Base-by-base conservation (phyloP, 2,329 filamentous ascomycete species). In the Penicillium polonicum region DNA sequence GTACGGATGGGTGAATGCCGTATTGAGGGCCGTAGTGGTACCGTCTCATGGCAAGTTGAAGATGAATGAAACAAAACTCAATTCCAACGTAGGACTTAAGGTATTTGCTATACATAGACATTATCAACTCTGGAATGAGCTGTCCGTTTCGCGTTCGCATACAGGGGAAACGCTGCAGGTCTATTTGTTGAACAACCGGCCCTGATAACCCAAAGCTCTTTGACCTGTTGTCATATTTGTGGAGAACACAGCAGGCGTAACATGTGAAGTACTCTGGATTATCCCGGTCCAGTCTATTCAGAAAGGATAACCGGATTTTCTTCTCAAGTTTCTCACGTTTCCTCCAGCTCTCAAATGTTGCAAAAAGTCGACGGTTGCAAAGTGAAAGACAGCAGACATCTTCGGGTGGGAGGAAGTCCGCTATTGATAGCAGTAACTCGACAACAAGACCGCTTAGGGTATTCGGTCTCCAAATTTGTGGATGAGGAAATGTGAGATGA, bases 1-100 rank as follows among this genome's bases (percentile, higher is more conserved):
- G 41, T 50, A 41, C 56, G 6, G 46, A 58, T 39, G 55, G 45
- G 45, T 27, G 55, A 17, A 62, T 53, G 12, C 52, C 54, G 38
- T n/a, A 48, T 4, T 17, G 27, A 25, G 55, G 35, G 23, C 59
- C 57, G n/a, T 52, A 44, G 19, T 46, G 35, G 35, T 49, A 51
- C 35, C 38, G 35, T 13, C 23, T 57, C 54, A 62, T 63, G 19
- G 57, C 57, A 48, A 62, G 52, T 25, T 60, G 57, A 5, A 63
- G 6, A 15, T 60, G 46, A n/a, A 58, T 50, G 41, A 57, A 60
- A 19, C 33, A 52, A 23, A 63, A 23, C 13, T 35, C 31, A 35
- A 2, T 13, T 35, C 15, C 13, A 15, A 4, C 5, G 31, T 35
- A 35, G 31, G 13, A 35, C 31, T 35, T 35, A 5, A 15, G 31